Evolutionary conservation across 1,284 basidiomycete species (phyloP), one percentile per base, ranked within the genome.

Genomic region (Boletus semigastroideus): DNA sequence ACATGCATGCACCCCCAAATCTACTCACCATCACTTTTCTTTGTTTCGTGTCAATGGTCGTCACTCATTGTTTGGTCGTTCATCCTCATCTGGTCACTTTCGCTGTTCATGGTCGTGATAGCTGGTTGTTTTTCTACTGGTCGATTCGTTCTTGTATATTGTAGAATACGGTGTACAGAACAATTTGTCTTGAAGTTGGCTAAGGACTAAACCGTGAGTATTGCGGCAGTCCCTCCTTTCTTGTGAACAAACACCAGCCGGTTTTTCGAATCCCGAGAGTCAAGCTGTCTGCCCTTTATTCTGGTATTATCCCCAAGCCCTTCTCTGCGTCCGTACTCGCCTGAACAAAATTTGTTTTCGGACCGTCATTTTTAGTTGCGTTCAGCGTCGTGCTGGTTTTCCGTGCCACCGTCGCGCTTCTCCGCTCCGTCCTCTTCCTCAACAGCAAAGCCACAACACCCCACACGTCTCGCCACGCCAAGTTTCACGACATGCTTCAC

Each of bases 401-500:
- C 45, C 61, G 68, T 54, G 68, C 57, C 46, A 45, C 42, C 6
- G 16, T 65, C 50, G 57, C 63, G 53, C 56, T 69, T 43, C 9
- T 56, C n/a, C 52, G 48, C 16, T 37, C 49, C 48, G 30, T 46
- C 33, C 46, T 61, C 43, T 22, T 48, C 25, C 31, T 19, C 3
- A 3, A 40, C 53, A 25, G 7, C 25, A 25, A 25, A 25, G 25
- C 28, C 11, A 3, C 13, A n/a, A 7, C 54, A 12, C 19, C 54
- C 14, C 12, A 19, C 28, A n/a, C 8, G 20, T 10, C 42, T 30
- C 55, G 42, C 9, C 4, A 4, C 9, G 9, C n/a, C 9, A 5
- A 11, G 9, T 36, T 66, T 25, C 22, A 48, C 49, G 33, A 52
- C 28, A 67, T 67, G 65, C 70, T 86, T 59, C 75, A 76, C 52